Conservation (phyloP, 2,329 filamentous ascomycete genomes). For the Exophiala sideris region DNA sequence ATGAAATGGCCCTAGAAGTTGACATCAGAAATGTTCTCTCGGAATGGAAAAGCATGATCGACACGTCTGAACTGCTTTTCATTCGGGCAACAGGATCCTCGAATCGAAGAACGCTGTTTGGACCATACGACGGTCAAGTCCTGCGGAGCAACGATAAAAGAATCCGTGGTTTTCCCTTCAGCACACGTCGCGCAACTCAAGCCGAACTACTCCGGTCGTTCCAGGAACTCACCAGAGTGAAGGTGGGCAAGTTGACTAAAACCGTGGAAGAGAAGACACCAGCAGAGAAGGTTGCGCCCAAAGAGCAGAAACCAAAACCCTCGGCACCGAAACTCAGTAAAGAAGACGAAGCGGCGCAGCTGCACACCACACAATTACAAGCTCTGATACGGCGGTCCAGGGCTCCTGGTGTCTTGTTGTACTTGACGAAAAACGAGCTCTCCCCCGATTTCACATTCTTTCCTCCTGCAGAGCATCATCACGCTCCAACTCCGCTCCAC, state of each 20-base stretch:
- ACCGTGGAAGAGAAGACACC: slow-evolving; percentile 34
- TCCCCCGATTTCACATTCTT: slow-evolving; percentile 70
- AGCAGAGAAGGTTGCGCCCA: slow-evolving; percentile 9
- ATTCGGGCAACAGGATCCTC: slow-evolving; percentile 83
- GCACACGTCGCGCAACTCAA: slow-evolving; percentile 84
- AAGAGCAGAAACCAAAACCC: slow-evolving; percentile 34
- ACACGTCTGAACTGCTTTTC: slow-evolving; percentile 80
- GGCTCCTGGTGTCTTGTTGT: slow-evolving; percentile 78
- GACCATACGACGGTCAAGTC: slow-evolving; percentile 85
- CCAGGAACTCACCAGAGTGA: slow-evolving; percentile 86
- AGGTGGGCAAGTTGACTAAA: slow-evolving; percentile 66
- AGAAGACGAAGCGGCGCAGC: slow-evolving; percentile 74
- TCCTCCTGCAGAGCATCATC: slow-evolving; percentile 63
- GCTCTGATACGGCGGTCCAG: slow-evolving; percentile 86
- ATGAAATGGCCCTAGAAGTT: slow-evolving; percentile 84
- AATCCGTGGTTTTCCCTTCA: slow-evolving; percentile 87
- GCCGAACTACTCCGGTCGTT: slow-evolving; percentile 93
- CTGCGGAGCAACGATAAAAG: slow-evolving; percentile 74
- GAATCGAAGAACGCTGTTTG: slow-evolving; percentile 83
- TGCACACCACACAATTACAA: slow-evolving; percentile 87
- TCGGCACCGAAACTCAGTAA: slow-evolving; percentile 65
- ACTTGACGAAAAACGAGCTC: slow-evolving; percentile 73
- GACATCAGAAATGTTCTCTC: slow-evolving; percentile 77
- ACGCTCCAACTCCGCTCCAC: slow-evolving; percentile 80
- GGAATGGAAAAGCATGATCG: slow-evolving; percentile 83